Base-by-base conservation (phyloP, 1,139 yeast genomes). In the Yamadazyma pseudoaaseri region DNA sequence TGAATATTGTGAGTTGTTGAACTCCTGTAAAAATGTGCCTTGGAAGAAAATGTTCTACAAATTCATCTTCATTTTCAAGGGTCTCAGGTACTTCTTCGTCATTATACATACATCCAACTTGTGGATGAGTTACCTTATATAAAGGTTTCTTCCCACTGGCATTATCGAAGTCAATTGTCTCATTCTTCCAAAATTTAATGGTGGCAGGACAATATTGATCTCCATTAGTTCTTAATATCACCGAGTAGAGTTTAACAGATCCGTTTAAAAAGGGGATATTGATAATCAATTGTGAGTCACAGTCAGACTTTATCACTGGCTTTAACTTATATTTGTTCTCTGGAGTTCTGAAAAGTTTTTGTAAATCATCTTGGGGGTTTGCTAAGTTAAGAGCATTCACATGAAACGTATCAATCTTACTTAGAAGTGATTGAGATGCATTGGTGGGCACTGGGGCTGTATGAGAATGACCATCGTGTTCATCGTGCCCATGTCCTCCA, bases 11-110 rank as follows among this genome's bases (percentile, higher is more conserved):
- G 41, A 90, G 52, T 17, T 79, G 77, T 15, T 77, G 76, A 16
- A 85, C 78, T 31, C 86, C 86, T 21, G 86, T 77, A 57, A 89
- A 89, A 22, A 65, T 61, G 34, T 82, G 81, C 16, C 96, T 65
- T 16, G 95, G 95, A 30, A 90, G 62, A 37, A 76, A 79, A 55
- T 87, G 95, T 57, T 92, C 97, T 0, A 84, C 87, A 49, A 89
- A 83, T 18, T 81, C 81, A 17, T 48, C 43, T 13, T 73, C 79
- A 11, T 52, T 43, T 17, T 53, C 58, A 14, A 64, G 39, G 7
- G 34, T 30, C 10, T 57, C 65, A 0, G 70, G 71, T 12, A 62
- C 31, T n/a, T 58, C 62, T 6, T 58, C 67, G 3, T 54, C 60
- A 28, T 62, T 59, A 36, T 58, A 56, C 41, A 51, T 48, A 3